phyloP scores from a whole-genome alignment of 768 basidiomycete genomes.

The Tricholomella constricta region DNA sequence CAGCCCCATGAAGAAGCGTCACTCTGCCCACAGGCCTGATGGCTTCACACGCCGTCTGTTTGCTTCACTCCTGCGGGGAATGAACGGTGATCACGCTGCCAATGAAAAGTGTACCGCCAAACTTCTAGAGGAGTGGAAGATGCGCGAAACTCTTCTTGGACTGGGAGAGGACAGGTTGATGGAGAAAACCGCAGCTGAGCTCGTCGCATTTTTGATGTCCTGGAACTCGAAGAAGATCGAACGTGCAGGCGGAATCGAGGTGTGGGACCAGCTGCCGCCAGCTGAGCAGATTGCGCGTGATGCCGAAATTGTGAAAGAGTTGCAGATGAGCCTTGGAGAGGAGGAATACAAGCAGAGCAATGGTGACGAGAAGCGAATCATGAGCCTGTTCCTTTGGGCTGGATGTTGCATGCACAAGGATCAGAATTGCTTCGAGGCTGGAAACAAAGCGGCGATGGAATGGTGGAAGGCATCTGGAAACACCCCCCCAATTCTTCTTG shows the following conservation, averaged over 20 bases:
- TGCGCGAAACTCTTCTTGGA: background rate
- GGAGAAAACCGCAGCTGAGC: background rate
- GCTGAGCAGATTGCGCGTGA: slow-evolving; percentile 6
- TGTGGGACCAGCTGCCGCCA: slow-evolving; percentile 10
- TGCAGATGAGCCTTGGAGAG: background rate
- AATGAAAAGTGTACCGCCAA: background rate
- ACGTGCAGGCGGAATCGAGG: background rate
- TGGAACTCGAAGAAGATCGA: background rate
- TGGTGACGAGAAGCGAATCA: background rate
- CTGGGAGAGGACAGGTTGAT: background rate
- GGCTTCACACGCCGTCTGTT: background rate
- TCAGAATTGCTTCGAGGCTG: slow-evolving; percentile 28
- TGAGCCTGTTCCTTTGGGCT: slow-evolving; percentile 25
- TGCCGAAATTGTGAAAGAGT: background rate
- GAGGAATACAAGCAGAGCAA: background rate
- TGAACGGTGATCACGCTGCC: background rate
- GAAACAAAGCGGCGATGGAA: slow-evolving; percentile 14
- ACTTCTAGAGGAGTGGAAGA: slow-evolving; percentile 9
- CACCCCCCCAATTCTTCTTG: slow-evolving; percentile 18
- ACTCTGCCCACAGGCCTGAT: background rate
- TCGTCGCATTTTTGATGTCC: background rate
- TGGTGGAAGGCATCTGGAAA: slow-evolving; percentile 20
- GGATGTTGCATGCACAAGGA: slow-evolving; percentile 23
- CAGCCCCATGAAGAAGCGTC: background rate
- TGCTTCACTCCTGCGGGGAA: background rate